A percentile compares a stretch with the other conserved stretches of the same genome.
These are phyloP conservation scores for Eucalyptus pauciflora DNA, from an alignment of 345 rosid species.

Conservation along the genomic window DNA sequence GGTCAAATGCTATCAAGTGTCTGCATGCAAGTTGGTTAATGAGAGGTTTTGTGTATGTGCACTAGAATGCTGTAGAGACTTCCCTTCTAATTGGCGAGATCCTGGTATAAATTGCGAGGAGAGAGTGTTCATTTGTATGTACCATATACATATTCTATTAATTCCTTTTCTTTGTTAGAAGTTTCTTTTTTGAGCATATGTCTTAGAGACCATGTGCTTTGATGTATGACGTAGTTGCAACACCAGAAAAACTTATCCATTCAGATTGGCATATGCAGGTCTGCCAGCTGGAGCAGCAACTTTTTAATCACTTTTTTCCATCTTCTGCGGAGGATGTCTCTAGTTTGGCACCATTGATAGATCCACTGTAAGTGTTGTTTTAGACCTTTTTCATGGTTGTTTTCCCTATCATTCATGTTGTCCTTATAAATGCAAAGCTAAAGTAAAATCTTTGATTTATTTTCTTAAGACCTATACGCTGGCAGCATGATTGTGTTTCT, in stretches of 20 bases:
- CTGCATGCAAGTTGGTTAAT: background rate
- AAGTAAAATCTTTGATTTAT: background rate
- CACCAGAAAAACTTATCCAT: background rate
- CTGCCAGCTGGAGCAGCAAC: constrained; percentile 95
- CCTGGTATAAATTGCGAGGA: background rate
- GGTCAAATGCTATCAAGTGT: background rate
- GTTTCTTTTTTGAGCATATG: background rate
- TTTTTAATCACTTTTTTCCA: constrained; percentile 92
- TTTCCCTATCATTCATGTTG: background rate
- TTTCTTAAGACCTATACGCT: background rate
- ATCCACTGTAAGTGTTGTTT: constrained; percentile 76
- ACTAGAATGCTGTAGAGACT: background rate
- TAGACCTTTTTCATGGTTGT: background rate
- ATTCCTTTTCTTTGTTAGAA: background rate
- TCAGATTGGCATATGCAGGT: constrained; percentile 38
- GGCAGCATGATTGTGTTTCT: background rate
- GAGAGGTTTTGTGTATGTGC: background rate
- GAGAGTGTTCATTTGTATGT: background rate
- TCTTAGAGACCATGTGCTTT: background rate
- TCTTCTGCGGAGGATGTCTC: constrained; percentile 82
- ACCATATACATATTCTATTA: background rate
- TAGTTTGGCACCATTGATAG: constrained; percentile 83
- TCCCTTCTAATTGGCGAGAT: background rate
- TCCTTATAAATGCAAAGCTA: background rate
- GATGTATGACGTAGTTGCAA: background rate